A percentile compares a stretch with the other conserved stretches of the same genome.
phyloP scores from a whole-genome alignment of 768 basidiomycete genomes.

The Tulasnella sp. region DNA sequence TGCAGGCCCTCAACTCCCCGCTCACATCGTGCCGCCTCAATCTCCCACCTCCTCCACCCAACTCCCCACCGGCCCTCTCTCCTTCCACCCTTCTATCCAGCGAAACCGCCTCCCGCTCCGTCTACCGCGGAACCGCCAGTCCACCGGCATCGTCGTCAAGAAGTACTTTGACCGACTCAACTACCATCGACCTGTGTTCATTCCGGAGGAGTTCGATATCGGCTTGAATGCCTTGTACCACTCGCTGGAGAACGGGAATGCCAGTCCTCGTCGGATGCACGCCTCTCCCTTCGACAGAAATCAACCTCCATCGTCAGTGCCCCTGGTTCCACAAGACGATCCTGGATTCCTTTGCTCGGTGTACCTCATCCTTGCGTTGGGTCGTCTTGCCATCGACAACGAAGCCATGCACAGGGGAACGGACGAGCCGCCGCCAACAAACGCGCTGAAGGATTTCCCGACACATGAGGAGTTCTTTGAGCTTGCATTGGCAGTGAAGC shows the following conservation, averaged over 20 bases:
- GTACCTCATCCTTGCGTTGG: constrained; percentile 77
- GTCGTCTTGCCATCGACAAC: constrained; percentile 81
- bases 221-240: constrained; percentile 70
- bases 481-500: constrained; percentile 73
- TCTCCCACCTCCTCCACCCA: constrained; percentile 15
- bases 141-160: constrained; percentile 63
- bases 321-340: constrained; percentile 54
- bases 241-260: constrained; percentile 39
- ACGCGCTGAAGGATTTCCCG: constrained; percentile 57
- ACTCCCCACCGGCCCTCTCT: constrained; percentile 18
- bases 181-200: constrained; percentile 75
- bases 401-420: constrained; percentile 49
- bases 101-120: constrained; percentile 48
- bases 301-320: constrained; percentile 23
- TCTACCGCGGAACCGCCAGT: constrained; percentile 76
- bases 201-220: constrained; percentile 67
- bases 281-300: background rate
- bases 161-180: constrained; percentile 80
- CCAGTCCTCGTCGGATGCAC: background rate
- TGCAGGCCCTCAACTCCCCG: background rate
- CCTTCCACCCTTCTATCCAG: background rate
- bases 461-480: constrained; percentile 85
- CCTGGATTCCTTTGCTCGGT: constrained; percentile 78
- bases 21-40: constrained; percentile 19
- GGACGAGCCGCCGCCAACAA: background rate